These are phyloP conservation scores for Sicyos baderoa DNA, from an alignment of 306 rosid genomes.

Conservation along the genomic window DNA sequence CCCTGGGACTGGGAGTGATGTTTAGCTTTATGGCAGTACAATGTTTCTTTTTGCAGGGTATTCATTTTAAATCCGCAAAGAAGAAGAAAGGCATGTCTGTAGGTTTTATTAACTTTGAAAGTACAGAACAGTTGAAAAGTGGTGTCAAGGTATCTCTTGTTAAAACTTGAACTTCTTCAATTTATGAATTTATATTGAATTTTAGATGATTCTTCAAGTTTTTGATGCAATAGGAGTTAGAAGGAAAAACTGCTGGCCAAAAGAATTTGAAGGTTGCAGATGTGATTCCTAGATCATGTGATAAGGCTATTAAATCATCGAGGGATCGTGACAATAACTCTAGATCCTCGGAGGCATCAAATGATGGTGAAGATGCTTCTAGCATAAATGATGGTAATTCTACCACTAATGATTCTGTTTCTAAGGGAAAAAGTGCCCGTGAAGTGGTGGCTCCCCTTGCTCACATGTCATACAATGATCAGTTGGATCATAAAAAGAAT, in stretches of 20 bases:
- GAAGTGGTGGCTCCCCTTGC: slow-evolving; percentile 83
- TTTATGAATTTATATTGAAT: slow-evolving; percentile 19
- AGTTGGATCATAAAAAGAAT: slow-evolving; percentile 74
- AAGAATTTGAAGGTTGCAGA: slow-evolving; percentile 60
- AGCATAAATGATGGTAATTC: slow-evolving; percentile 30
- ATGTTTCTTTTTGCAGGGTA: slow-evolving; percentile 37
- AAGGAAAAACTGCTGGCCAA: slow-evolving; percentile 58
- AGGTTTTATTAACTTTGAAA: slow-evolving; percentile 64
- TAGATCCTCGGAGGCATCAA: slow-evolving; percentile 20
- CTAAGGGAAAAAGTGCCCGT: slow-evolving; percentile 46
- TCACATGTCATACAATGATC: slow-evolving; percentile 74
- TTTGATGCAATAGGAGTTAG: slow-evolving; percentile 43
- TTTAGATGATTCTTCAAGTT: background rate
- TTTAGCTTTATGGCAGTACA: background rate
- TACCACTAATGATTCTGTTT: slow-evolving; percentile 30
- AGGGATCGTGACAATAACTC: slow-evolving; percentile 20
- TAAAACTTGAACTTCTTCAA: slow-evolving; percentile 9
- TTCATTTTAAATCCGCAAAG: slow-evolving; percentile 61
- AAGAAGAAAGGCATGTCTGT: slow-evolving; percentile 76
- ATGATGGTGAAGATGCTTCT: slow-evolving; percentile 34
- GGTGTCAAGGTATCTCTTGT: slow-evolving; percentile 46
- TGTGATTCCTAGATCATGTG: slow-evolving; percentile 61
- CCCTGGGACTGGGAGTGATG: background rate
- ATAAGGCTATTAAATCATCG: slow-evolving; percentile 41
- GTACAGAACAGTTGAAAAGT: slow-evolving; percentile 51